Base-by-base conservation (phyloP, 1,284 basidiomycete genomes). In the Sporisorium graminicola region DNA sequence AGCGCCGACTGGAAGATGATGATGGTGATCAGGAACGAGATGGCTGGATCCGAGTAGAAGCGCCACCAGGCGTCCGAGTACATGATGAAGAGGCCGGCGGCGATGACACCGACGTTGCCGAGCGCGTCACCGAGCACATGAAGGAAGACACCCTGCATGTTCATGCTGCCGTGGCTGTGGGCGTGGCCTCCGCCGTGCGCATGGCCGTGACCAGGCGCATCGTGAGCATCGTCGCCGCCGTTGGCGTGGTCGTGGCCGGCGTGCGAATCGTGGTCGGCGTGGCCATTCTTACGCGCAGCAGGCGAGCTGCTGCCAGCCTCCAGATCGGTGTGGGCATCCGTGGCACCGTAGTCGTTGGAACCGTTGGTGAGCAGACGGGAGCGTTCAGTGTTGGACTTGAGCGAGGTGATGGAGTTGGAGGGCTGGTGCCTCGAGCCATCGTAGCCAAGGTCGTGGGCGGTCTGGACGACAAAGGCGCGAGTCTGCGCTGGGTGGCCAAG, bases 1-100 rank as follows among this genome's bases (percentile, higher is more conserved):
- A 99, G 85, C 2, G 97, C 94, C 56, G 93, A 95, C 12, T 93
- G 94, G 88, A 98, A 97, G 78, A 99, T 99, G 86, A 99, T 98
- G 68, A 91, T 89, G 8, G 97, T 96, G 87, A 99, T 99, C 61
- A 98, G 88, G 82, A 99, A 89, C 84, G 93, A 95, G 86, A 99
- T 95, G 43, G 92, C 86, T 0, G 97, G 97, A 86, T 99, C 97
- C 77, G 92, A 94, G 88, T 96, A 98, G 85, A 91, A 94, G 29
- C 84, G 69, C 84, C 84, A 85, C 51, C 62, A 77, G n/a, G 78
- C 80, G 13, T 58, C 44, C 7, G 82, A 82, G 61, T 67, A 69
- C 62, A 78, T 63, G 73, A 85, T 85, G 73, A 85, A 83, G 12
- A 98, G 89, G 74, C 97, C 97, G 5, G 95, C 93, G 29, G 92